Evolutionary conservation across 176 grass and related monocot genomes (phyloP), one percentile per base, ranked within the genome.

Genomic region (Tillandsia fasciculata): DNA sequence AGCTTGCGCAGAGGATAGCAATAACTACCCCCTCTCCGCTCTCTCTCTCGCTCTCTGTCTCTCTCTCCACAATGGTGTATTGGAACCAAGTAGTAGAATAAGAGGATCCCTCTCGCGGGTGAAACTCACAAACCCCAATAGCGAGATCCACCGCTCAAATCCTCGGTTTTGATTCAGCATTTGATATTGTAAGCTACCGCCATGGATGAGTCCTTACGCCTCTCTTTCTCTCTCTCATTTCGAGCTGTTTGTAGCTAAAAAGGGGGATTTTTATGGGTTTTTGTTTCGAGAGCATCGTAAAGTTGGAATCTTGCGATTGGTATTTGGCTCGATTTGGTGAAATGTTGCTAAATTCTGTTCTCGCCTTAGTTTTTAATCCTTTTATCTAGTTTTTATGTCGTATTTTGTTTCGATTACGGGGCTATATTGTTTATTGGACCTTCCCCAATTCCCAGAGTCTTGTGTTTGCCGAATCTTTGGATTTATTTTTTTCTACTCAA

Each of bases 1-100:
- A 78, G 52, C 33, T 42, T 49, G 56, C 70, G 22, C 49, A 61
- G 71, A 49, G 68, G 26, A 64, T 68, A 79, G 59, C 67, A 79
- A 79, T 66, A 72, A 79, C 69, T 73, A 79, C 64, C 68, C 53
- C n/a, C 33, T 5, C 29, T 5, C 29, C 3, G 0, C 52, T 50
- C 48, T 58, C 50, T 33, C 64, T 71, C 54, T 22, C 14, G 28
- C 50, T 47, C 20, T 65, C 67, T 47, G 61, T 70, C 77, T 77
- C 51, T 77, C 50, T 69, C 65, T 68, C 3, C 23, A 22, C 64
- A 28, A 10, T 52, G 63, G 56, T 61, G 22, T 15, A 23, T 61
- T 61, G 2, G 22, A 61, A 20, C 56, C 18, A 61, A 61, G 22
- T 7, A 15, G 22, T 18, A 10, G 17, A 61, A 61, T 20, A 15